These are phyloP conservation scores for Rhododendron simsii DNA, from an alignment of 148 eudicot genomes.

Conservation along the genomic window DNA sequence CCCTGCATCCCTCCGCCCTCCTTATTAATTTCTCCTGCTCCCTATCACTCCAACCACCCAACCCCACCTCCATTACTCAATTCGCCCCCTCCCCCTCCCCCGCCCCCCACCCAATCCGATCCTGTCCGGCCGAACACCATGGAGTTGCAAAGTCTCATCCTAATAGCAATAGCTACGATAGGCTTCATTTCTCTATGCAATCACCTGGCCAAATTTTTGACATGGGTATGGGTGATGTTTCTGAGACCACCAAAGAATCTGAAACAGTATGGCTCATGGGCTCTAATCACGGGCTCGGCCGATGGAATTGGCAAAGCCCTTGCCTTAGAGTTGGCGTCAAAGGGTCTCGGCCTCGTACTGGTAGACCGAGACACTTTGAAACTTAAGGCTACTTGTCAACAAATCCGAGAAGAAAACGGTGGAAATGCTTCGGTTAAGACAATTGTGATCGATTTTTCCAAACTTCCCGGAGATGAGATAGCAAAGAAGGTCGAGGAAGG, in stretches of 20 bases:
- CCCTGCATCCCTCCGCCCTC: no score
- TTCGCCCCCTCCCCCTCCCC: no score
- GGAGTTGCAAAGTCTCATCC: background rate
- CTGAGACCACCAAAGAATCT: constrained; percentile 38
- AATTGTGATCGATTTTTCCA: constrained; percentile 49
- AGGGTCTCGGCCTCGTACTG: constrained; percentile 43
- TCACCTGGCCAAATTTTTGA: constrained; percentile 1
- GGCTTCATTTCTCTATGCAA: constrained; percentile 23
- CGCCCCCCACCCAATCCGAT: no score
- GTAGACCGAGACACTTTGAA: constrained; percentile 40
- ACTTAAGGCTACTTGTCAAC: constrained; percentile 27
- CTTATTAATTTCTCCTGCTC: no score
- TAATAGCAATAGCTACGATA: constrained; percentile 8
- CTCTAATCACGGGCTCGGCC: constrained; percentile 48
- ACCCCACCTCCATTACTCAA: no score
- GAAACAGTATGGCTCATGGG: constrained; percentile 52
- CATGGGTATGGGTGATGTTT: constrained; percentile 36
- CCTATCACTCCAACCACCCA: no score
- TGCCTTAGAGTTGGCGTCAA: constrained; percentile 36
- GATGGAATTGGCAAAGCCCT: constrained; percentile 57
- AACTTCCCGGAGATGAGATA: constrained; percentile 32
- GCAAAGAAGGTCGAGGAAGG: constrained; percentile 23
- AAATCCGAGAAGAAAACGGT: constrained; percentile 13
- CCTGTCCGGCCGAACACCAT: background rate
- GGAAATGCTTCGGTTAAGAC: constrained; percentile 19